These are phyloP conservation scores for Kazachstania sp. DNA, from an alignment of 1,139 yeast genomes.

Conservation along the genomic window DNA sequence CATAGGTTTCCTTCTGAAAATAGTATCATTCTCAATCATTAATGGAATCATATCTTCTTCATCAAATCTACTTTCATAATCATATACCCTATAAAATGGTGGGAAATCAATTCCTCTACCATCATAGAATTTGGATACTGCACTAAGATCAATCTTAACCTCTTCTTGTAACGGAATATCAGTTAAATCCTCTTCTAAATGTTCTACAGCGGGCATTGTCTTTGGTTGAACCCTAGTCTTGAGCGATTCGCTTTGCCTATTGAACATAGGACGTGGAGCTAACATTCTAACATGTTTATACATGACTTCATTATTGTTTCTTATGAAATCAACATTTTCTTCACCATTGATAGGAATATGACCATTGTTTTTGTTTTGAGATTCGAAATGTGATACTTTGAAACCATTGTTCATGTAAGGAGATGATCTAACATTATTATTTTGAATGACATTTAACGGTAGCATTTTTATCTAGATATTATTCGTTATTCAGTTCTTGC, in stretches of 20 bases:
- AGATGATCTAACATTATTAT: neutral
- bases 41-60: slow-evolving; percentile 16
- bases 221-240: too few relatives aligned
- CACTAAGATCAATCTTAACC: slow-evolving; percentile 7
- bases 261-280: neutral
- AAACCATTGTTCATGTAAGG: neutral
- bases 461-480: neutral
- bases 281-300: neutral
- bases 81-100: slow-evolving; percentile 18
- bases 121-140: slow-evolving; percentile 6
- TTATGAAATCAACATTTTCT: neutral
- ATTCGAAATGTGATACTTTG: neutral
- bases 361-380: neutral
- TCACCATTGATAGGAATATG: neutral
- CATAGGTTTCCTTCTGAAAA: slow-evolving; percentile 10
- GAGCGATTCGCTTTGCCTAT: too few relatives aligned
- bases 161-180: slow-evolving; percentile 2
- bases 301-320: neutral
- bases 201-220: too few relatives aligned
- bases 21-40: slow-evolving; percentile 15
- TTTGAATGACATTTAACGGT: neutral
- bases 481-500: too few relatives aligned
- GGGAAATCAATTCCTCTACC: slow-evolving; percentile 13
- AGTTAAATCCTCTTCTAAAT: neutral
- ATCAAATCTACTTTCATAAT: slow-evolving; percentile 22